Base-by-base conservation (phyloP, 129 eudicot species). In the Chrysanthemum makinoi region DNA sequence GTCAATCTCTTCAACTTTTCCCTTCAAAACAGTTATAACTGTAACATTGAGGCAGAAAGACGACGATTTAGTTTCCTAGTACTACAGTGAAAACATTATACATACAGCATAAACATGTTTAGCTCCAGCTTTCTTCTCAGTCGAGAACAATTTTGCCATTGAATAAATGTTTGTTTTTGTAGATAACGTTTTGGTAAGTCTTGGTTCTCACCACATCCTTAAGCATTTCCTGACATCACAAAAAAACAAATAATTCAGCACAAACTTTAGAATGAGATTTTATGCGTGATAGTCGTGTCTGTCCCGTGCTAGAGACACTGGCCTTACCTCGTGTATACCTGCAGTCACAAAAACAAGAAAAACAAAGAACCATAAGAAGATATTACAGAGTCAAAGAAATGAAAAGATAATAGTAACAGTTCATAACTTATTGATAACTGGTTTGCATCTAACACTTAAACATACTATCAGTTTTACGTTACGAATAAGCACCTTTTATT, bases 41-140 rank as follows among this genome's bases (percentile, higher is more conserved):
- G 89, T 16, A 4, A 62, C 14, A 50, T 61, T 33, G 20, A 70
- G 3, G 24, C 10, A 62, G 17, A 54, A 46, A 17, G 7, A 66
- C 0, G 44, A 61, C 6, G 14, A 44, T 72, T 77, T 58, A 77
- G 86, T 47, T 52, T 35, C 9, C 20, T 16, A 0, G 54, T 10
- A 62, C 53, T 43, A 62, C 1, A 17, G n/a, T 20, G 17, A 12
- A 17, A 8, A 26, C 30, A 67, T 52, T 16, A 69, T 63, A 61
- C 83, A 52, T 86, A 95, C 99, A 75, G 99, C 99, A 80, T 90
- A 95, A 14, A 95, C 99, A 79, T 95, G 99, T 22, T 95, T 95
- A 20, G 99, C 99, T 44, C 99, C 99, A 68, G 86, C 94, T 90
- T 95, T 95, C 51, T n/a, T n/a, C n/a, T n/a, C n/a, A n/a, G n/a